Percentiles rank a stretch among this genome's conserved stretches.
Conservation (phyloP, 2,329 filamentous ascomycete genomes). For the Ceratocystis ficicola region DNA sequence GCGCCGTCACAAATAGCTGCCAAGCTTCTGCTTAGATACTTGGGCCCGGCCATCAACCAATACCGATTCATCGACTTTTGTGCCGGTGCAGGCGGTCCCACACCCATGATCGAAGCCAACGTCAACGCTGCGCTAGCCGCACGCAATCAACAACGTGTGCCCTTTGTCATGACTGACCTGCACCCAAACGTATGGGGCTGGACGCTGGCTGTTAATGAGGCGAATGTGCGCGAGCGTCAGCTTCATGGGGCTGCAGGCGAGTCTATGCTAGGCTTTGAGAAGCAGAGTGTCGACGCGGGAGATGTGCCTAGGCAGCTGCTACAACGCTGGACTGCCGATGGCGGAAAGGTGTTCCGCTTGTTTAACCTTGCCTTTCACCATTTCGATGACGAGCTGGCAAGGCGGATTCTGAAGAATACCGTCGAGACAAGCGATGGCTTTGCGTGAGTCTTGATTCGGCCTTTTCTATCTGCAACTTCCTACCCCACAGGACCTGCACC, state of each 20-base stretch:
- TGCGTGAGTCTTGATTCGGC: slow-evolving; percentile 29
- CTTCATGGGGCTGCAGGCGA: slow-evolving; percentile 29
- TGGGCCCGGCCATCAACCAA: slow-evolving; percentile 36
- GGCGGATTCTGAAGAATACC: slow-evolving; percentile 50
- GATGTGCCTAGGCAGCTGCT: slow-evolving; percentile 43
- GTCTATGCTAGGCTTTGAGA: slow-evolving; percentile 43
- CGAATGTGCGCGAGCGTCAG: slow-evolving; percentile 25
- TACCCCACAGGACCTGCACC: neutral
- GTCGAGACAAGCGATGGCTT: slow-evolving; percentile 54
- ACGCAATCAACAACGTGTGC: slow-evolving; percentile 26
- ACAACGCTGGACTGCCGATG: slow-evolving; percentile 25
- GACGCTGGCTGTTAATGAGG: slow-evolving; percentile 33
- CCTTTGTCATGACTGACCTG: slow-evolving; percentile 53
- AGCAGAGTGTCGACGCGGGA: slow-evolving; percentile 52
- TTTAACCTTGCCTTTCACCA: slow-evolving; percentile 70
- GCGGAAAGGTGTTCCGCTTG: slow-evolving; percentile 49
- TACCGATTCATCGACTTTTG: slow-evolving; percentile 66
- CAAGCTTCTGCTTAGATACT: slow-evolving; percentile 40
- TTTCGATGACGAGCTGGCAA: slow-evolving; percentile 53
- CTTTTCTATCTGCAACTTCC: neutral
- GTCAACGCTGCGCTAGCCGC: slow-evolving; percentile 35
- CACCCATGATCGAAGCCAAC: slow-evolving; percentile 48
- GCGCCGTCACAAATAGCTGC: slow-evolving; percentile 52
- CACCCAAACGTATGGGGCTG: slow-evolving; percentile 52
- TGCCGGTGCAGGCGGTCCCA: slow-evolving; percentile 60